Conservation (phyloP, 371 early-diverging fungal species). For the Chytridiales sp. region DNA sequence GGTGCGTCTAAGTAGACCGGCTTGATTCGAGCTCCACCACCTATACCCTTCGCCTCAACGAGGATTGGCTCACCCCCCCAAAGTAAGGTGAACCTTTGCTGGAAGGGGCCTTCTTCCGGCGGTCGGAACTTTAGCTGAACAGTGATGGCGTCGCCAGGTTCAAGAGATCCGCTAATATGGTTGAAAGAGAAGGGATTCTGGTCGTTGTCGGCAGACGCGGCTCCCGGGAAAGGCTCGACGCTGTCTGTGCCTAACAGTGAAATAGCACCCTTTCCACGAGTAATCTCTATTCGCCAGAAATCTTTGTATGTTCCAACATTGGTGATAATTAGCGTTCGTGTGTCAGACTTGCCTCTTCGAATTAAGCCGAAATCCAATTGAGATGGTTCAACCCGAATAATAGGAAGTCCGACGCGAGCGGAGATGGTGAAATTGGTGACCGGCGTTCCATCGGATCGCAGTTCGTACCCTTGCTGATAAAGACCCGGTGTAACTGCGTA, state of each 20-base stretch:
- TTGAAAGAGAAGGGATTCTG: constrained; percentile 21
- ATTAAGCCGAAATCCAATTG: constrained; percentile 48
- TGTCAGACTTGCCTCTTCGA: constrained; percentile 26
- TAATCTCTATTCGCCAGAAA: constrained; percentile 39
- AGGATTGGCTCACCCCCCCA: constrained; percentile 48
- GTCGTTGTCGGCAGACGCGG: neutral
- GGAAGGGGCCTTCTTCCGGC: constrained; percentile 38
- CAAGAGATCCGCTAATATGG: constrained; percentile 34
- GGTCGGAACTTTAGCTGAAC: constrained; percentile 41
- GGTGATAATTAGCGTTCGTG: constrained; percentile 35
- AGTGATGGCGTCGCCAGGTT: constrained; percentile 31
- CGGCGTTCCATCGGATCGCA: constrained; percentile 43
- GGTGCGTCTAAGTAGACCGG: constrained; percentile 22
- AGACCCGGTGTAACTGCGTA: constrained; percentile 34
- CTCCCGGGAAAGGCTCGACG: too few species aligned
- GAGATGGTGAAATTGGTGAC: constrained; percentile 43
- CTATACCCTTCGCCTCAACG: constrained; percentile 41
- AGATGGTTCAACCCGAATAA: constrained; percentile 28
- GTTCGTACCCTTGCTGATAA: constrained; percentile 46
- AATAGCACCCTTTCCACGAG: constrained; percentile 7
- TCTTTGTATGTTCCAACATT: constrained; percentile 48
- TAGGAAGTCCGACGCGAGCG: constrained; percentile 44
- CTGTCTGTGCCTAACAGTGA: too few species aligned
- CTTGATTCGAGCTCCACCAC: constrained; percentile 45
- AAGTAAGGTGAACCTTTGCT: constrained; percentile 19